Conservation (phyloP, 441 rosid species). For the Aleurites moluccanus region DNA sequence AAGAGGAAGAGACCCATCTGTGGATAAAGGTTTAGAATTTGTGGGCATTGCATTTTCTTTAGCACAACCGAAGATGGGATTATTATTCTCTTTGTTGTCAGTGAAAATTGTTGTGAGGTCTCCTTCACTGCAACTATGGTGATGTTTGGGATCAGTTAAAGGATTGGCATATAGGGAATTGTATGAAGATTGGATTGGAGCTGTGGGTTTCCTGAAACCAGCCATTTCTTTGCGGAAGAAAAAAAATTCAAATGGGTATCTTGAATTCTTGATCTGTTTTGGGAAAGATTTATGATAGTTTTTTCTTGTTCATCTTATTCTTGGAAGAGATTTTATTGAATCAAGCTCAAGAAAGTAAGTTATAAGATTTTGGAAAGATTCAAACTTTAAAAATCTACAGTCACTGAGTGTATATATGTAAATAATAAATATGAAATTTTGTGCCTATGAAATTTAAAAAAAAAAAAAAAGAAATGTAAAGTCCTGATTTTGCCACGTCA, state of each 20-base stretch:
- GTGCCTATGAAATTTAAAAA: background rate
- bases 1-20: conserved; percentile 36
- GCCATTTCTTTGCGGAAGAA: conserved; percentile 5
- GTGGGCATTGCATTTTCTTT: conserved; percentile 43
- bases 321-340: background rate
- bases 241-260: background rate
- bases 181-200: conserved; percentile 35
- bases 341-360: background rate
- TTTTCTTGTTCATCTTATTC: background rate
- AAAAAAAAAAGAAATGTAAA: background rate
- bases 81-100: conserved; percentile 52
- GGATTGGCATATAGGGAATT: conserved; percentile 42
- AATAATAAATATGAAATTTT: background rate
- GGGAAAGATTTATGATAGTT: background rate
- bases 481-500: background rate
- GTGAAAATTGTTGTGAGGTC: conserved; percentile 24
- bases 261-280: background rate
- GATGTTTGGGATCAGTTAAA: conserved; percentile 38
- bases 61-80: conserved; percentile 22
- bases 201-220: conserved; percentile 30
- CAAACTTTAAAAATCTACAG: background rate
- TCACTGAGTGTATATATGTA: background rate
- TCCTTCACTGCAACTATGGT: conserved; percentile 48
- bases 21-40: conserved; percentile 40
- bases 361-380: background rate